Evolutionary conservation across 768 basidiomycete genomes (phyloP).

Genomic region (Tylopilus subfusipes): DNA sequence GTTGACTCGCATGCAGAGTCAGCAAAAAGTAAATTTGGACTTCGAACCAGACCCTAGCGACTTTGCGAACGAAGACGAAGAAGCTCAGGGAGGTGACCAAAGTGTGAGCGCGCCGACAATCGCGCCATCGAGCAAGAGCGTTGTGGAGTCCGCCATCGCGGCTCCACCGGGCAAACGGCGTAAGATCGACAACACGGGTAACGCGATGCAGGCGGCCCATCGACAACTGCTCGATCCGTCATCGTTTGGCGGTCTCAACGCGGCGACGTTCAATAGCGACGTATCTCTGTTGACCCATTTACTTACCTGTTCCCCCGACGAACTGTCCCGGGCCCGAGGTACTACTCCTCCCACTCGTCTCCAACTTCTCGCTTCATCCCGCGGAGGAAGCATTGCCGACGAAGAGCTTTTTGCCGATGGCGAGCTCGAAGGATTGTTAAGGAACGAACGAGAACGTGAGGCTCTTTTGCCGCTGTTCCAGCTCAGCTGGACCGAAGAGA

Average conservation of each 20-base stretch:
- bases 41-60: conserved; percentile 37
- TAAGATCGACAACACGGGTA: conserved; percentile 23
- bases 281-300: conserved; percentile 50
- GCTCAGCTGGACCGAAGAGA: conserved; percentile 36
- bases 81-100: conserved; percentile 27
- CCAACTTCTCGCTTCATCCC: conserved; percentile 54
- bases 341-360: conserved; percentile 53
- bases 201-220: conserved; percentile 43
- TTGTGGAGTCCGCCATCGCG: not conserved
- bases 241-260: conserved; percentile 26
- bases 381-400: conserved; percentile 63
- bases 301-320: conserved; percentile 42
- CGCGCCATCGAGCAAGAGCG: conserved; percentile 7
- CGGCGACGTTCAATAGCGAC: conserved; percentile 10
- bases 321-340: conserved; percentile 26
- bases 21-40: conserved; percentile 35
- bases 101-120: conserved; percentile 1
- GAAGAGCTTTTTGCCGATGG: conserved; percentile 70
- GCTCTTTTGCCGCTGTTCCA: conserved; percentile 37
- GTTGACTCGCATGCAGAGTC: conserved; percentile 37
- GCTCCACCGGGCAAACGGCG: conserved; percentile 29
- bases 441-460: conserved; percentile 50
- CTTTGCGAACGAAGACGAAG: conserved; percentile 31
- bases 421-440: conserved; percentile 60
- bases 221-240: conserved; percentile 60